A percentile compares a stretch with the other conserved stretches of the same genome.
phyloP scores from a whole-genome alignment of 805 yeast species.

The Suhomyces pyralidae region DNA sequence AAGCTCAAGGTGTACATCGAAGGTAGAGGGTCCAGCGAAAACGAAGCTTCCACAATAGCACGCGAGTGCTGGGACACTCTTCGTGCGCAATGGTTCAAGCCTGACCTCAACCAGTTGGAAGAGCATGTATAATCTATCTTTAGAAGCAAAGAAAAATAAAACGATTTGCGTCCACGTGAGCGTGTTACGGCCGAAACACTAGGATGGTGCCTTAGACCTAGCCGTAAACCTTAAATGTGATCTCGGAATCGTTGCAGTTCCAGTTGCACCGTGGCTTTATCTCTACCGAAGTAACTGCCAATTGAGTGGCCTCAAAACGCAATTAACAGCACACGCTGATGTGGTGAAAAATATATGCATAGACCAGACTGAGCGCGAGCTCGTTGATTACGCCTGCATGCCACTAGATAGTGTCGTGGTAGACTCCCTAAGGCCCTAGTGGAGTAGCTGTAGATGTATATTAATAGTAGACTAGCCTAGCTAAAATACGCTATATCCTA shows the following conservation, averaged over 20 bases:
- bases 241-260: neutral
- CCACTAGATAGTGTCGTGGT: neutral
- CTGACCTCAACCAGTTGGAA: slow-evolving; percentile 39
- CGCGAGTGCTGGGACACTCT: slow-evolving; percentile 64
- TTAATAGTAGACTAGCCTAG: neutral
- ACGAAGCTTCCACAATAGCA: slow-evolving; percentile 51
- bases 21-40: slow-evolving; percentile 46
- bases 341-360: neutral
- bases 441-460: neutral
- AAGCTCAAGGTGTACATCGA: slow-evolving; percentile 90
- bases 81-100: slow-evolving; percentile 64
- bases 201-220: neutral
- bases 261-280: neutral
- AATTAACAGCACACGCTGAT: neutral
- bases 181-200: neutral
- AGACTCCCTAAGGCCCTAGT: neutral
- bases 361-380: neutral
- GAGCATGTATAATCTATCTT: slow-evolving; percentile 25
- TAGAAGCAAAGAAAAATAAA: neutral
- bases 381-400: neutral
- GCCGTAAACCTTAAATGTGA: neutral
- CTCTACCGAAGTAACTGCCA: neutral
- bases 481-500: too few species aligned
- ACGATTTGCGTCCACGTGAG: neutral
- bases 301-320: neutral